These are phyloP conservation scores for Meira miltonrushii DNA, from an alignment of 1,284 basidiomycete species.

Conservation along the genomic window DNA sequence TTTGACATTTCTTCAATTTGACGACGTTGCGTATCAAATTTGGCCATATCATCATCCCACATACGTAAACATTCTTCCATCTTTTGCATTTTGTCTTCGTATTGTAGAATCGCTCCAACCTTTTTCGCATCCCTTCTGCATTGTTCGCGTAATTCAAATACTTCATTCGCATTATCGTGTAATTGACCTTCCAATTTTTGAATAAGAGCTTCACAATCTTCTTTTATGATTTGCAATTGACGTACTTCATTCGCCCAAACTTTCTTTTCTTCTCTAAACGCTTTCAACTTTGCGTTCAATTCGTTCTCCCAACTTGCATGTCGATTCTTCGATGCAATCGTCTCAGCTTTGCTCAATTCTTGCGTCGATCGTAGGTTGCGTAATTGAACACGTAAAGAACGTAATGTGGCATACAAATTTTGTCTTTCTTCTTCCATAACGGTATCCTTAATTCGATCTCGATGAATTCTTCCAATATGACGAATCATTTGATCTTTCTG, in stretches of 20 bases:
- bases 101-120: constrained; percentile 29
- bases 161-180: constrained; percentile 30
- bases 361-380: constrained; percentile 18
- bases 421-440: constrained; percentile 49
- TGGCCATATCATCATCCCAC: constrained; percentile 41
- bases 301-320: constrained; percentile 47
- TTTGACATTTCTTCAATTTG: constrained; percentile 41
- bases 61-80: constrained; percentile 28
- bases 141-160: constrained; percentile 39
- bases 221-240: constrained; percentile 31
- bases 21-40: constrained; percentile 36
- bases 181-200: constrained; percentile 22
- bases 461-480: constrained; percentile 51
- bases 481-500: constrained; percentile 51
- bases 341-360: constrained; percentile 36
- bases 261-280: constrained; percentile 46
- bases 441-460: constrained; percentile 44
- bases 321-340: constrained; percentile 26
- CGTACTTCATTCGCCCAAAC: constrained; percentile 31
- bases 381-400: constrained; percentile 29
- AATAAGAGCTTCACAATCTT: constrained; percentile 24
- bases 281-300: constrained; percentile 44
- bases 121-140: constrained; percentile 25
- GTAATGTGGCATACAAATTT: constrained; percentile 44
- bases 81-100: constrained; percentile 32